A percentile compares a stretch with the other conserved stretches of the same genome.
phyloP scores from a whole-genome alignment of 2,329 filamentous ascomycete species.

The Exophiala dermatitidis region DNA sequence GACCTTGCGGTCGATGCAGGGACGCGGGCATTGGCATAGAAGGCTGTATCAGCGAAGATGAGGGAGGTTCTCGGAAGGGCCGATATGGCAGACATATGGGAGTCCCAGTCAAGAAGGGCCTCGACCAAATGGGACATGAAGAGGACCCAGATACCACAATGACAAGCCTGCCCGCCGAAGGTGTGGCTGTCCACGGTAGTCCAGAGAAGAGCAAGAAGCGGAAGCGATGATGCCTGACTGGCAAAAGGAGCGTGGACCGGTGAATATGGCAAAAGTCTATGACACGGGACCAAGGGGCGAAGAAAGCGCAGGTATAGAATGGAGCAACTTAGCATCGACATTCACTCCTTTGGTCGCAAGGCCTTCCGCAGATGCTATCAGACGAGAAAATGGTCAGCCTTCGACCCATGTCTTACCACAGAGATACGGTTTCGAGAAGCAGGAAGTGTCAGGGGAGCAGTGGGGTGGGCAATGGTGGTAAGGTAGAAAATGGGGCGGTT shows the following conservation, averaged over 20 bases:
- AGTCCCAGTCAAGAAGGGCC: slow-evolving; percentile 55
- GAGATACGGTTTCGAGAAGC: neutral
- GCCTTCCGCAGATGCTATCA: slow-evolving; percentile 6
- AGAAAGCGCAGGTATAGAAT: slow-evolving; percentile 12
- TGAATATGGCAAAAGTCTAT: neutral
- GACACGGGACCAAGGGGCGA: neutral
- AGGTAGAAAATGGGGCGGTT: too few relatives aligned
- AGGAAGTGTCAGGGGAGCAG: neutral
- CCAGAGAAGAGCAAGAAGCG: slow-evolving; percentile 62
- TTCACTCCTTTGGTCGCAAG: slow-evolving; percentile 16
- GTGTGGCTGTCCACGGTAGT: slow-evolving; percentile 31
- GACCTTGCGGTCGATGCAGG: slow-evolving; percentile 89
- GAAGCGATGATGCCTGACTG: slow-evolving; percentile 46
- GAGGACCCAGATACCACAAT: slow-evolving; percentile 42
- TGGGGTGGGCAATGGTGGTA: neutral
- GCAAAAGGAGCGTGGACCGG: neutral
- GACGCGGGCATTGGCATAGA: slow-evolving; percentile 91
- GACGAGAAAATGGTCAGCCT: neutral
- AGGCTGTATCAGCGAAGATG: slow-evolving; percentile 93
- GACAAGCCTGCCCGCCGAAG: slow-evolving; percentile 29
- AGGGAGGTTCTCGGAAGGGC: slow-evolving; percentile 93
- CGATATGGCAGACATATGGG: slow-evolving; percentile 71
- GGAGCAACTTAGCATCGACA: slow-evolving; percentile 1
- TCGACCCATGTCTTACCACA: slow-evolving; percentile 1
- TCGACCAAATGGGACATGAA: slow-evolving; percentile 45